These are phyloP conservation scores for Paramecium sexaurelia DNA, from an alignment of 73 alveolate genomes.

Conservation along the genomic window DNA sequence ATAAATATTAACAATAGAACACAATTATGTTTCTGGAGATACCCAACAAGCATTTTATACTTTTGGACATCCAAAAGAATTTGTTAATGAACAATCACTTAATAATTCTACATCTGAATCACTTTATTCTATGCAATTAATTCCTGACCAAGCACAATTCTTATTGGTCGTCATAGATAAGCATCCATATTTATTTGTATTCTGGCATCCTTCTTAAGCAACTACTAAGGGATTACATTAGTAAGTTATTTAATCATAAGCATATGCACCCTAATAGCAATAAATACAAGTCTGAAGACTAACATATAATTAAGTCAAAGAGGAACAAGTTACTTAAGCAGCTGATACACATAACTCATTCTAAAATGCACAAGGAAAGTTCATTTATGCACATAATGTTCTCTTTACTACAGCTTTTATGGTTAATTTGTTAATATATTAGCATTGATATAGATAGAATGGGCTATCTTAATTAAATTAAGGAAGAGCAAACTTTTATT, in stretches of 20 bases:
- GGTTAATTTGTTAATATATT: not conserved
- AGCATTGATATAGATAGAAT: not conserved
- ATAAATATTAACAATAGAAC: not conserved
- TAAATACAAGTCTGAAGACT: not conserved
- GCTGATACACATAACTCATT: conserved; percentile 15
- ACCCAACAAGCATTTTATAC: conserved; percentile 27
- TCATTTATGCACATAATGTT: not conserved
- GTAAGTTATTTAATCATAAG: not conserved
- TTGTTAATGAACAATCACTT: not conserved
- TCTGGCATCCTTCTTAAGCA: not conserved
- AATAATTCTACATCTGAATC: not conserved
- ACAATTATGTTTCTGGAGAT: not conserved
- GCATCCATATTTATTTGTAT: not conserved
- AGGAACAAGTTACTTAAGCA: not conserved
- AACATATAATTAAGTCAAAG: not conserved
- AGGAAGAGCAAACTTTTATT: not conserved
- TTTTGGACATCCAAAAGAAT: conserved; percentile 27
- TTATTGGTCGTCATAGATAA: not conserved
- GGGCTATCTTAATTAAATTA: not conserved
- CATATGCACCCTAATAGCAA: not conserved
- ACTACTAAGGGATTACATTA: not conserved
- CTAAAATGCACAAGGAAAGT: conserved; percentile 10
- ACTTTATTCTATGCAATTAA: not conserved
- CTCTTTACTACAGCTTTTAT: not conserved
- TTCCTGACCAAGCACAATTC: conserved; percentile 8